These are phyloP conservation scores for Lachancea lanzarotensis DNA, from an alignment of 805 yeast species.

Conservation along the genomic window DNA sequence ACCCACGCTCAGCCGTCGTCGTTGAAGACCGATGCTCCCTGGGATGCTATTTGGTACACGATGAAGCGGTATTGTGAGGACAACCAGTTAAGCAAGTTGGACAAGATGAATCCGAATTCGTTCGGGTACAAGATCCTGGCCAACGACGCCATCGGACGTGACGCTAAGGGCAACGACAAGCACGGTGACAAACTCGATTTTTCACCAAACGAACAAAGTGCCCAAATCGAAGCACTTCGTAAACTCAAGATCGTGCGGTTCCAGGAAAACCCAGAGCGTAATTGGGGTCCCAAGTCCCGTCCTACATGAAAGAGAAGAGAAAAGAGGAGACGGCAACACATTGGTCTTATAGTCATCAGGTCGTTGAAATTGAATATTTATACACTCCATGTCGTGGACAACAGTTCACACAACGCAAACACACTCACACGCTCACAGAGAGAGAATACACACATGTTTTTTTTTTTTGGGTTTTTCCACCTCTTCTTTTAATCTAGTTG, in stretches of 20 bases:
- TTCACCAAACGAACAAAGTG: slow-evolving; percentile 52
- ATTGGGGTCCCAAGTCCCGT: slow-evolving; percentile 96
- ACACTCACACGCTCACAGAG: too few relatives aligned
- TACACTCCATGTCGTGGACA: neutral
- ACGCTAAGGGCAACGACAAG: slow-evolving; percentile 22
- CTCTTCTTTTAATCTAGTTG: neutral
- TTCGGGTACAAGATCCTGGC: slow-evolving; percentile 54
- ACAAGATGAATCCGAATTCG: slow-evolving; percentile 42
- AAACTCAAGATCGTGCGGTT: slow-evolving; percentile 76
- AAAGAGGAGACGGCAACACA: neutral
- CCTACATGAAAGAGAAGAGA: slow-evolving; percentile 33
- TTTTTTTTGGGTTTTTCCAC: too few relatives aligned
- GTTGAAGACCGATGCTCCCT: slow-evolving; percentile 86
- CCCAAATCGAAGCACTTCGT: slow-evolving; percentile 53
- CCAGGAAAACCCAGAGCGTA: slow-evolving; percentile 87
- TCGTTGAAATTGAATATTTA: neutral
- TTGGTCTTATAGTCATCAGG: neutral
- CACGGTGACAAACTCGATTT: slow-evolving; percentile 44
- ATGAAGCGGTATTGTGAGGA: slow-evolving; percentile 54
- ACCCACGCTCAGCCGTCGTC: slow-evolving; percentile 87
- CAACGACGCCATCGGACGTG: slow-evolving; percentile 32
- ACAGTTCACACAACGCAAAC: too few relatives aligned
- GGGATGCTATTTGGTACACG: slow-evolving; percentile 69
- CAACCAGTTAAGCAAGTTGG: slow-evolving; percentile 36
- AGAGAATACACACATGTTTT: neutral